Evolutionary conservation across 495 filamentous ascomycete species (phyloP).

Genomic region (Podospora conica): DNA sequence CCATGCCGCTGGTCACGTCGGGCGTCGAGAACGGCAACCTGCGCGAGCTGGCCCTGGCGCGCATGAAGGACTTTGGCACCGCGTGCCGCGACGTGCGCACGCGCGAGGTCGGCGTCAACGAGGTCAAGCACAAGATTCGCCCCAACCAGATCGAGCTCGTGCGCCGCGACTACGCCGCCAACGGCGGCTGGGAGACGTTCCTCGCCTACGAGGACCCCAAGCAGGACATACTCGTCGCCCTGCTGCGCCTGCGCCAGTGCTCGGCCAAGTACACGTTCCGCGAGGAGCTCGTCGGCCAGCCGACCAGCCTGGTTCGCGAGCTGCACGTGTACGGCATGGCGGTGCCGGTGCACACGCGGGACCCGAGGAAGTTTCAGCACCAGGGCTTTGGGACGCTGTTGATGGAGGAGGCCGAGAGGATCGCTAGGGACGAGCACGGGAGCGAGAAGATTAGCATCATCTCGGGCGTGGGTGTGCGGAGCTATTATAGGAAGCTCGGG

Average conservation of each 20-base stretch:
- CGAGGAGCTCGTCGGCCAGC: conserved; percentile 75
- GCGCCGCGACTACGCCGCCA: conserved; percentile 90
- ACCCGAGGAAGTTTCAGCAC: conserved; percentile 95
- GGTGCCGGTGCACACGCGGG: conserved; percentile 87
- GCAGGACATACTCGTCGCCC: conserved; percentile 92
- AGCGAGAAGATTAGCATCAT: conserved; percentile 94
- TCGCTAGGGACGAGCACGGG: conserved; percentile 87
- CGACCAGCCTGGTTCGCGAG: conserved; percentile 87
- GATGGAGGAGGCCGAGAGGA: conserved; percentile 97
- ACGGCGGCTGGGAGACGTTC: conserved; percentile 97
- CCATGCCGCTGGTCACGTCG: conserved; percentile 94
- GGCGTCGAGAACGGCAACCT: conserved; percentile 98
- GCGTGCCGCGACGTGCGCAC: conserved; percentile 97
- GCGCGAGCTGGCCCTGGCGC: conserved; percentile 80
- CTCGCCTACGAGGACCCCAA: conserved; percentile 97
- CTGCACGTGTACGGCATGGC: conserved; percentile 95
- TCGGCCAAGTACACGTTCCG: conserved; percentile 85
- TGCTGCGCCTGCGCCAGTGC: conserved; percentile 87
- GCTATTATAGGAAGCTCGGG: conserved; percentile 87
- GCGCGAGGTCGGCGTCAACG: conserved; percentile 94
- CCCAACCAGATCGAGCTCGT: conserved; percentile 95
- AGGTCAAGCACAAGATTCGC: conserved; percentile 96
- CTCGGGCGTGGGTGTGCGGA: conserved; percentile 87
- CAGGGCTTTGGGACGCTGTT: conserved; percentile 92
- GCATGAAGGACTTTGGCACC: conserved; percentile 99